Percentiles rank a stretch among this genome's conserved stretches.
Conservation (phyloP, 2,329 filamentous ascomycete genomes). For the Ceratocystis lukuohia region DNA sequence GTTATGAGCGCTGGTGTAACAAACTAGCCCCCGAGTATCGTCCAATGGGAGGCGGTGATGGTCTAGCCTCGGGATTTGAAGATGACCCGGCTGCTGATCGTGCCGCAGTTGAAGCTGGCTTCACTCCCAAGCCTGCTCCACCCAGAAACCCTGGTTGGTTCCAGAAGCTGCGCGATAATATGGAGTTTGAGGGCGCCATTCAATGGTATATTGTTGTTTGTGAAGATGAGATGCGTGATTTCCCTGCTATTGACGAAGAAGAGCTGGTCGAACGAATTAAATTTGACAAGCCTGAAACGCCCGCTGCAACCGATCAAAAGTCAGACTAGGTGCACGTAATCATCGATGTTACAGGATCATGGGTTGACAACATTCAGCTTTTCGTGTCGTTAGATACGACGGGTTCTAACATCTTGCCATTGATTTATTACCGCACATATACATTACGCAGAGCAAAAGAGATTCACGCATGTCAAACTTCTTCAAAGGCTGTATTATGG, state of each 20-base stretch:
- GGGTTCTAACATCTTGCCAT: background rate
- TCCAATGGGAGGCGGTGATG: conserved; percentile 27
- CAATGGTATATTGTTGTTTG: conserved; percentile 52
- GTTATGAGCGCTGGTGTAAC: conserved; percentile 36
- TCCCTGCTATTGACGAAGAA: conserved; percentile 30
- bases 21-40: conserved; percentile 20
- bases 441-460: background rate
- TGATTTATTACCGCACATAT: background rate
- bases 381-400: background rate
- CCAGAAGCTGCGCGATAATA: conserved; percentile 40
- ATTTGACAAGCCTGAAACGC: conserved; percentile 12
- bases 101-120: conserved; percentile 8
- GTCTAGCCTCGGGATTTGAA: conserved; percentile 24
- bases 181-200: conserved; percentile 44
- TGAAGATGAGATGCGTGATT: conserved; percentile 44
- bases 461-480: background rate
- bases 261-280: conserved; percentile 25
- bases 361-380: too few relatives aligned
- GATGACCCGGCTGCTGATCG: conserved; percentile 26
- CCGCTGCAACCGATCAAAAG: background rate
- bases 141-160: conserved; percentile 37
- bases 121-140: background rate
- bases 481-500: conserved; percentile 4
- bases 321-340: background rate
- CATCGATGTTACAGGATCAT: background rate